phyloP scores from a whole-genome alignment of 164 flowering plant species.

The Echeveria elegans region DNA sequence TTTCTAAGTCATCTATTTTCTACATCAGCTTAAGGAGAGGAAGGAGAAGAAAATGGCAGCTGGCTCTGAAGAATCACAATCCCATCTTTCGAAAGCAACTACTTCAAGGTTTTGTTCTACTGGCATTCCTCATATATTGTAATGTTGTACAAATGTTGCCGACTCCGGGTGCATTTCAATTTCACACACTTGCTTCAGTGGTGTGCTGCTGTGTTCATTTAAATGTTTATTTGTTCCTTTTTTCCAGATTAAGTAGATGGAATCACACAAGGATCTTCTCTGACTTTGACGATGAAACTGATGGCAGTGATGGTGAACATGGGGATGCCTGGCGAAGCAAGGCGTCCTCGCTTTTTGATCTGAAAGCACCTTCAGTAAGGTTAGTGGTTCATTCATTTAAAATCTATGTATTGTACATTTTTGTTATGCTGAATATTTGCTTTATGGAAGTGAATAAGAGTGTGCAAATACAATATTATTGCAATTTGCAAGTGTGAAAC shows the following conservation, averaged over 20 bases:
- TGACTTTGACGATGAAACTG: constrained; percentile 55
- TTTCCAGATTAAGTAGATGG: constrained; percentile 82
- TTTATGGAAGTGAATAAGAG: not conserved
- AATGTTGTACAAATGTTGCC: not conserved
- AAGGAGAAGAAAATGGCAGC: constrained; percentile 49
- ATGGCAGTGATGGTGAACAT: constrained; percentile 42
- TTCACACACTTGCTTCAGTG: not conserved
- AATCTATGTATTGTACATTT: not conserved
- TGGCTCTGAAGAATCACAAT: constrained; percentile 48
- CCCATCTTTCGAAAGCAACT: constrained; percentile 69
- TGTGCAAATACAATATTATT: not conserved
- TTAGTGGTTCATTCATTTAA: constrained; percentile 17
- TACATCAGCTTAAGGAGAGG: constrained; percentile 62
- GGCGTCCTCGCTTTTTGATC: constrained; percentile 26
- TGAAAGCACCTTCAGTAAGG: constrained; percentile 52
- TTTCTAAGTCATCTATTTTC: not conserved
- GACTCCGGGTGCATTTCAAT: too few species aligned
- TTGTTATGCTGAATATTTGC: not conserved
- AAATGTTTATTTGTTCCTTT: constrained; percentile 1
- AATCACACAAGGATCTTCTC: constrained; percentile 93
- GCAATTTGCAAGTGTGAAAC: too few species aligned
- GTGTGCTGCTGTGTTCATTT: not conserved
- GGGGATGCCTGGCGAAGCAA: constrained; percentile 37
- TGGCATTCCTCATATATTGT: not conserved
- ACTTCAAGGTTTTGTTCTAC: constrained; percentile 60